Base-by-base conservation (phyloP, 139 green algal species). In the Chlamydomonas sp. region DNA sequence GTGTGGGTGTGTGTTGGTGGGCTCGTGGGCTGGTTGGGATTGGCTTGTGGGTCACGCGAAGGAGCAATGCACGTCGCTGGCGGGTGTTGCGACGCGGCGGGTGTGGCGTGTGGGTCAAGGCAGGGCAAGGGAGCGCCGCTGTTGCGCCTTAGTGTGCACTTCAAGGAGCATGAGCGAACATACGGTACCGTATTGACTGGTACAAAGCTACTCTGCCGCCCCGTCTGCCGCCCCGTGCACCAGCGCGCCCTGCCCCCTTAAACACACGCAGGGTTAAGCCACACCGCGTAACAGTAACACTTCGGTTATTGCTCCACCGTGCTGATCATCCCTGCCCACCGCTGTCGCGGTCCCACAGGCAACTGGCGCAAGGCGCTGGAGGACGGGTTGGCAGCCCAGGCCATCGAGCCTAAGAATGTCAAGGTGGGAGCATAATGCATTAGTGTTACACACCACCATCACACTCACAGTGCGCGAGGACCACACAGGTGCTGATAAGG, bases 341-440 rank as follows among this genome's bases (percentile, higher is more conserved):
- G 4, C 15, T 63, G 17, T 69, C 75, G 18, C 72, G 3, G 60
- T 15, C 66, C 57, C 79, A 61, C 79, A 94, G 92, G 93, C 57
- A 98, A 98, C 92, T 94, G 92, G 77, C 84, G 93, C 18, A 94
- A 93, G 78, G 80, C 80, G 0, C 20, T 79, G 14, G 69, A 86
- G 1, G 80, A 86, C 69, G 64, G 57, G 16, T 10, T 79, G 68
- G 80, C 80, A 4, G 80, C 80, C 60, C 63, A 62, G 14, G 2
- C 2, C 6, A 20, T 86, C 17, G 68, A 86, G 2, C 76, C 92
- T 0, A 64, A 20, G 58, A 95, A 93, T 84, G 63, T 96, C 63
- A 97, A 98, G 91, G 95, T 94, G 77, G 1, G 81, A 58, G n/a
- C 14, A 20, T 66, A 12, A 76, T 73, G 20, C 7, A 76, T 69